Evolutionary conservation across 2,329 filamentous ascomycete species (phyloP).

Genomic region (Fusarium camptoceras): DNA sequence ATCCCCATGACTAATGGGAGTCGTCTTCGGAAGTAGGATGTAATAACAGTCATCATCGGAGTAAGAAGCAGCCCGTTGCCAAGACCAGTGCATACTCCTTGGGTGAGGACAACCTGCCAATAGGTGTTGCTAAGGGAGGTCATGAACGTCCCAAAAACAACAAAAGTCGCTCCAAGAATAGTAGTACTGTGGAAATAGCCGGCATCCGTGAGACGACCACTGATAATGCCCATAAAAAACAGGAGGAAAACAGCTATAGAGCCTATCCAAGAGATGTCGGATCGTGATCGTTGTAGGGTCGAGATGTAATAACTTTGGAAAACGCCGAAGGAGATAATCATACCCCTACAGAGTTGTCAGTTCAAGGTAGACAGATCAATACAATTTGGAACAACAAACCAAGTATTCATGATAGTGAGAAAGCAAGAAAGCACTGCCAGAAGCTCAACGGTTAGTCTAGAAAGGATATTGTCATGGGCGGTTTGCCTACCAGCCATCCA

Average conservation of each 20-base stretch:
- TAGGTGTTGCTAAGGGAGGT: background rate
- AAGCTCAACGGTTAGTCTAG: background rate
- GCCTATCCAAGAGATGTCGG: background rate
- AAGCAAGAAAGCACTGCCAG: background rate
- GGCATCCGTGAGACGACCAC: background rate
- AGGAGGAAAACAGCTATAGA: background rate
- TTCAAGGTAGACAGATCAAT: background rate
- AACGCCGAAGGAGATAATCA: background rate
- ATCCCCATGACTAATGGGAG: background rate
- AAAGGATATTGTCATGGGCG: accelerated
- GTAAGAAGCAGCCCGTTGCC: background rate
- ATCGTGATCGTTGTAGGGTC: background rate
- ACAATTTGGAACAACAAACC: background rate
- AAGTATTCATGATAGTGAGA: background rate
- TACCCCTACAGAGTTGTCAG: background rate
- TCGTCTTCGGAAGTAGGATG: background rate
- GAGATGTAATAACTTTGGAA: background rate
- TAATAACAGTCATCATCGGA: background rate
- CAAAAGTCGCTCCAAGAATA: background rate
- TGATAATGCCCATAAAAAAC: background rate
- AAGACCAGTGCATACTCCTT: background rate
- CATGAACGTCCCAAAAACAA: background rate
- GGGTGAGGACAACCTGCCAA: background rate
- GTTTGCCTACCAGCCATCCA: background rate
- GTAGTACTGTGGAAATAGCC: background rate